Percentiles rank a stretch among this genome's conserved stretches.
Conservation (phyloP, 768 basidiomycete species). For the Trametes coccinea region DNA sequence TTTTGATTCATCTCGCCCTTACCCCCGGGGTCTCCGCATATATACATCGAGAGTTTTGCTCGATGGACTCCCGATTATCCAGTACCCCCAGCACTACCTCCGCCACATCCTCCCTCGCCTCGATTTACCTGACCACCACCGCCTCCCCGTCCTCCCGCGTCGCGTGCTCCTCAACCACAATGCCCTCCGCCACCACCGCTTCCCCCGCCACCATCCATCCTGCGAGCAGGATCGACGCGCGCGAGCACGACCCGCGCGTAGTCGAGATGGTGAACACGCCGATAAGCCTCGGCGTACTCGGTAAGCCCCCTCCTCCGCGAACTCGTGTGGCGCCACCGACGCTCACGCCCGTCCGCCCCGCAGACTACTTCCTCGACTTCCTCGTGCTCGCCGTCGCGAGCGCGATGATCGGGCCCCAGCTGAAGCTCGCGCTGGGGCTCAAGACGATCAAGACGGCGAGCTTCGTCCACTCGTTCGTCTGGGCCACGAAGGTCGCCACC, state of each 20-base stretch:
- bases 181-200: background rate
- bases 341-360: background rate
- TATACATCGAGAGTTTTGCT: background rate
- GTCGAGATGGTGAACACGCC: constrained; percentile 5
- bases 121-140: background rate
- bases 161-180: background rate
- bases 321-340: background rate
- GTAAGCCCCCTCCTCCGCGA: constrained; percentile 5
- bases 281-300: constrained; percentile 4
- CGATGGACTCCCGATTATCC: background rate
- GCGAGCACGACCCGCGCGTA: constrained; percentile 1
- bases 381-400: constrained; percentile 11
- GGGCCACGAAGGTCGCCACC: constrained; percentile 19
- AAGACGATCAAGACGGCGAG: constrained; percentile 11
- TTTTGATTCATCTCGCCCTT: background rate
- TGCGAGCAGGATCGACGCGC: constrained; percentile 10
- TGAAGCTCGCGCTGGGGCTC: constrained; percentile 1
- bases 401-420: constrained; percentile 2
- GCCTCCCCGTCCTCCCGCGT: background rate
- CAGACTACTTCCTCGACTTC: constrained; percentile 22
- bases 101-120: background rate
- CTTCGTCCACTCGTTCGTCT: constrained; percentile 21
- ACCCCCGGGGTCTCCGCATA: background rate
- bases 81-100: background rate
- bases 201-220: constrained; percentile 5